Percentiles rank a stretch among this genome's conserved stretches.
phyloP scores from a whole-genome alignment of 139 green algal species.

The Picochlorum sp. region DNA sequence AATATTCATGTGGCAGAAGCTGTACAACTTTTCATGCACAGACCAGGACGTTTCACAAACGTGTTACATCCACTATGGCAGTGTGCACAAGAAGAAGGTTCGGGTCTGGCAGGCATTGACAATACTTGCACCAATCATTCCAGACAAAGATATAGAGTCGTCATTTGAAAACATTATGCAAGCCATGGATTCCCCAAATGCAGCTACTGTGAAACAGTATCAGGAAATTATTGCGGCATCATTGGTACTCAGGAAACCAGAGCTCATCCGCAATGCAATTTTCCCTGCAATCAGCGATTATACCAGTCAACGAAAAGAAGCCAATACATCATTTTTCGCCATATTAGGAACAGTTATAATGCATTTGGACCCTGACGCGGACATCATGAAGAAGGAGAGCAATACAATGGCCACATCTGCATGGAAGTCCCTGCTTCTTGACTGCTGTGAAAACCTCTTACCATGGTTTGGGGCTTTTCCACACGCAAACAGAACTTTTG shows the following conservation, averaged over 20 bases:
- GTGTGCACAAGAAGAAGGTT: slow-evolving; percentile 53
- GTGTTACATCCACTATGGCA: slow-evolving; percentile 22
- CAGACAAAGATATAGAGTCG: neutral
- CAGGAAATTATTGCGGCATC: slow-evolving; percentile 46
- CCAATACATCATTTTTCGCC: slow-evolving; percentile 39
- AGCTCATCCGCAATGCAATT: slow-evolving; percentile 29
- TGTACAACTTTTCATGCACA: slow-evolving; percentile 25
- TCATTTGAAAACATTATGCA: slow-evolving; percentile 22
- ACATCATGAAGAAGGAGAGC: neutral
- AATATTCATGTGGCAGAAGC: slow-evolving; percentile 16
- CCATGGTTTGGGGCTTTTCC: slow-evolving; percentile 64
- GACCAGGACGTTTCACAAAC: slow-evolving; percentile 26
- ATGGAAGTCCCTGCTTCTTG: slow-evolving; percentile 10
- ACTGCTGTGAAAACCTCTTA: slow-evolving; percentile 23
- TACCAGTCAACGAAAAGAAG: slow-evolving; percentile 24
- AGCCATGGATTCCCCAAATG: slow-evolving; percentile 27
- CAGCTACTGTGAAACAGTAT: slow-evolving; percentile 62
- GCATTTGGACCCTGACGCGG: neutral
- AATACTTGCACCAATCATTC: slow-evolving; percentile 36
- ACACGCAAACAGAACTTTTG: slow-evolving; percentile 45
- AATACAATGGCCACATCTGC: neutral
- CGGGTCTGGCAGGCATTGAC: slow-evolving; percentile 55
- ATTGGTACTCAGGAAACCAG: slow-evolving; percentile 37
- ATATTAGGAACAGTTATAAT: slow-evolving; percentile 22
- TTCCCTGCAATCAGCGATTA: slow-evolving; percentile 43